Percentiles rank a stretch among this genome's conserved stretches.
Conservation (phyloP, 2,329 filamentous ascomycete genomes). For the Colletotrichum sidae region DNA sequence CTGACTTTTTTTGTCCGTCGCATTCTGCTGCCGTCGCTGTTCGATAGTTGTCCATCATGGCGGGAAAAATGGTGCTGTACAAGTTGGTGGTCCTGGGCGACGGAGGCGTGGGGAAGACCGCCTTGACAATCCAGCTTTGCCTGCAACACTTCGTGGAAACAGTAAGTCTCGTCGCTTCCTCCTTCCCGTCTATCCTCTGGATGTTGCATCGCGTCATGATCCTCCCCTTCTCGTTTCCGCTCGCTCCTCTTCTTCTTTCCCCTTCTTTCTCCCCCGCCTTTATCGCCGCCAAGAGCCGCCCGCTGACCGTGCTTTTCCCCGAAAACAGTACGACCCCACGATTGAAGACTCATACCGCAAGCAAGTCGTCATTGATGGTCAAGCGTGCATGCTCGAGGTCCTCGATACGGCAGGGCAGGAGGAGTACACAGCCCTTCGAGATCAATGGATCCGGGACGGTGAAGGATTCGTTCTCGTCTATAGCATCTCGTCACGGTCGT, state of each 20-base stretch:
- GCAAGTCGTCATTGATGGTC: constrained; percentile 91
- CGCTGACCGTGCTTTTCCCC: constrained; percentile 30
- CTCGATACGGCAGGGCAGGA: constrained; percentile 98
- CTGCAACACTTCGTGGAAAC: constrained; percentile 99
- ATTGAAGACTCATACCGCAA: constrained; percentile 91
- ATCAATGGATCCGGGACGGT: constrained; percentile 98
- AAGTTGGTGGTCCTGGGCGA: constrained; percentile 96
- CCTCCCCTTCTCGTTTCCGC: constrained; percentile 7
- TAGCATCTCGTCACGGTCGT: constrained; percentile 96
- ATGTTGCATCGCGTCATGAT: constrained; percentile 6
- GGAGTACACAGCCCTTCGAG: constrained; percentile 95
- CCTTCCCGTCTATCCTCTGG: neutral
- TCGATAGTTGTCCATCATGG: constrained; percentile 66
- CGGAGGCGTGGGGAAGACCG: constrained; percentile 94
- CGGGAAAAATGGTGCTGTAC: constrained; percentile 94
- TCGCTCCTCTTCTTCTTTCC: constrained; percentile 22
- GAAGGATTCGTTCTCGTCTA: constrained; percentile 98
- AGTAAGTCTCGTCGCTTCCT: constrained; percentile 57
- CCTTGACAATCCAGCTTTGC: constrained; percentile 95
- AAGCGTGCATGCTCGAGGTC: constrained; percentile 97
- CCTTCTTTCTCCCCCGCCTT: constrained; percentile 30
- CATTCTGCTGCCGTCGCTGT: constrained; percentile 38
- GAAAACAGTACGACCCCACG: constrained; percentile 80
- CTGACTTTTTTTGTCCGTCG: constrained; percentile 1
- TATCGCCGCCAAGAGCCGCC: constrained; percentile 34